Evolutionary conservation across 768 basidiomycete species (phyloP).

Genomic region (Coprinellus micaceus): DNA sequence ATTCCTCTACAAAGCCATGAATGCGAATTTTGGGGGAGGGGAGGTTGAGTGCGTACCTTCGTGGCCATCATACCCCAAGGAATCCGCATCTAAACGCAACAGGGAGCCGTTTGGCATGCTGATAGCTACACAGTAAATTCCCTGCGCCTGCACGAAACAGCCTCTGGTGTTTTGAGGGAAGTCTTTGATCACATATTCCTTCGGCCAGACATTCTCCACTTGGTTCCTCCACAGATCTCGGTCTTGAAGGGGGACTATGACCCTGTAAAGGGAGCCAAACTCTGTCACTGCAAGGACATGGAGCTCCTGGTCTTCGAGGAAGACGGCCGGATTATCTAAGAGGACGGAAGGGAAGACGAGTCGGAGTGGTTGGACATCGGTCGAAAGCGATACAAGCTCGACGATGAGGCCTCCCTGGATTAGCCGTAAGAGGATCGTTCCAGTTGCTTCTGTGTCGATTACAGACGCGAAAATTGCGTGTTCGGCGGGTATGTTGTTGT

Average conservation of each 20-base stretch:
- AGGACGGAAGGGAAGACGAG: conserved; percentile 74
- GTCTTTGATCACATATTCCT: conserved; percentile 65
- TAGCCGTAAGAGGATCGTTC: conserved; percentile 69
- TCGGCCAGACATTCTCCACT: conserved; percentile 51
- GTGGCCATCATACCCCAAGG: conserved; percentile 46
- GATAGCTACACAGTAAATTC: conserved; percentile 62
- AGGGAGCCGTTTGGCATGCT: conserved; percentile 59
- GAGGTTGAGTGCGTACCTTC: conserved; percentile 47
- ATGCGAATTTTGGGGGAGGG: conserved; percentile 12
- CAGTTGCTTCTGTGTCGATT: conserved; percentile 53
- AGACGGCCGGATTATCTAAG: conserved; percentile 61
- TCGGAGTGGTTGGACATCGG: conserved; percentile 61
- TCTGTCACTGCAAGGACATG: conserved; percentile 70
- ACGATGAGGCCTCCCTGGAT: conserved; percentile 71
- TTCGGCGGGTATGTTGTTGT: conserved; percentile 53
- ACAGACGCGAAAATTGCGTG: conserved; percentile 68
- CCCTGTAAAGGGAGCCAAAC: conserved; percentile 67
- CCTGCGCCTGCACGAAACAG: conserved; percentile 62
- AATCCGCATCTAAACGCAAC: conserved; percentile 66
- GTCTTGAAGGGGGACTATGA: conserved; percentile 60
- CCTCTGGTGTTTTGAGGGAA: conserved; percentile 35
- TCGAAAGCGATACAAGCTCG: conserved; percentile 73
- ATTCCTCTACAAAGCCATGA: conserved; percentile 49
- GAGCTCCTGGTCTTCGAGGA: conserved; percentile 51
- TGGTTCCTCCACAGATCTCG: conserved; percentile 58